phyloP scores from a whole-genome alignment of 805 yeast species.

The Clavispora santaluciae region DNA sequence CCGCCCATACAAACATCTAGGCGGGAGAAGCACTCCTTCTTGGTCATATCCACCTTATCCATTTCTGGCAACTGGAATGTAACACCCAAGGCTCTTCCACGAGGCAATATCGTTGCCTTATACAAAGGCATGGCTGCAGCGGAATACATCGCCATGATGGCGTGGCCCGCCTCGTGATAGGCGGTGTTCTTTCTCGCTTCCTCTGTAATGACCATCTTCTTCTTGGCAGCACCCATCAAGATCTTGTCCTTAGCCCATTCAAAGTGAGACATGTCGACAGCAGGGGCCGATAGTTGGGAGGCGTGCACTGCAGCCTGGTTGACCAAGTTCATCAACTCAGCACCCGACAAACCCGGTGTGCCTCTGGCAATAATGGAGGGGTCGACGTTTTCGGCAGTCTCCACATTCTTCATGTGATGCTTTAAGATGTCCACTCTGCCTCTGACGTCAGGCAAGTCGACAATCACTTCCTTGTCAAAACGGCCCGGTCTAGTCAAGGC shows the following conservation, averaged over 20 bases:
- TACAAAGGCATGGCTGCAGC: slow-evolving; percentile 92
- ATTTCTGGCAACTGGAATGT: slow-evolving; percentile 97
- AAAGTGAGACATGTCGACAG: slow-evolving; percentile 85
- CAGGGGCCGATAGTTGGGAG: slow-evolving; percentile 83
- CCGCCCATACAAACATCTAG: slow-evolving; percentile 99
- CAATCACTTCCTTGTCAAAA: slow-evolving; percentile 92
- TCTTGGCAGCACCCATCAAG: slow-evolving; percentile 95
- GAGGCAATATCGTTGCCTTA: slow-evolving; percentile 93
- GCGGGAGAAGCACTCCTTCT: slow-evolving; percentile 82
- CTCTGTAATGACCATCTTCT: slow-evolving; percentile 96
- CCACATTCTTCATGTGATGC: slow-evolving; percentile 89
- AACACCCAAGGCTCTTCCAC: slow-evolving; percentile 95
- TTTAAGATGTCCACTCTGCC: slow-evolving; percentile 91
- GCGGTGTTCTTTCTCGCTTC: slow-evolving; percentile 93
- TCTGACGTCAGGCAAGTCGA: slow-evolving; percentile 95
- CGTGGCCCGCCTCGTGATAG: slow-evolving; percentile 99
- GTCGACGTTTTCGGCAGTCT: slow-evolving; percentile 79
- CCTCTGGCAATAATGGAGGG: slow-evolving; percentile 91
- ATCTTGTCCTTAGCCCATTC: slow-evolving; percentile 99
- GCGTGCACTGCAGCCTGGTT: slow-evolving; percentile 98
- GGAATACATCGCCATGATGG: slow-evolving; percentile 93
- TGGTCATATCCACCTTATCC: slow-evolving; percentile 94
- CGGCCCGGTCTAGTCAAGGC: slow-evolving; percentile 98
- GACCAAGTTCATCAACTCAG: slow-evolving; percentile 90
- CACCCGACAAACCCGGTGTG: slow-evolving; percentile 98